Evolutionary conservation across 1,284 basidiomycete genomes (phyloP).

Genomic region (Trichosporon faecale): DNA sequence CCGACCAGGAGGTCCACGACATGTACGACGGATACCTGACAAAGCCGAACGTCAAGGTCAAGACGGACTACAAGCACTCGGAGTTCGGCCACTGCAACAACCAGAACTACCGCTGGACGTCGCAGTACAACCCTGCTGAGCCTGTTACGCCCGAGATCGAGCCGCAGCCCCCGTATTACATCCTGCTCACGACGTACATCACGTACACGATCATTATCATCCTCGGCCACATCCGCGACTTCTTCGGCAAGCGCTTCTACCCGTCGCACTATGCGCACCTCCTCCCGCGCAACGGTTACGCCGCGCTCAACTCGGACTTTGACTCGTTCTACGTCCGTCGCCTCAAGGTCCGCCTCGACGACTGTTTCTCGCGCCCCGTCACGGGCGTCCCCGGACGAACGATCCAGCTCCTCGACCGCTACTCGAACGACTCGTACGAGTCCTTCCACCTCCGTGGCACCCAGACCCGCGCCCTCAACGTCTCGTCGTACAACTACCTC

Average conservation of each 20-base stretch:
- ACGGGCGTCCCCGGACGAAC: slow-evolving; percentile 96
- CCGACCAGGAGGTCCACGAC: slow-evolving; percentile 36
- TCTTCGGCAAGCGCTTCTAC: slow-evolving; percentile 81
- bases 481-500: slow-evolving; percentile 99
- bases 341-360: slow-evolving; percentile 89
- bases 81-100: slow-evolving; percentile 52
- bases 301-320: slow-evolving; percentile 95
- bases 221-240: slow-evolving; percentile 91
- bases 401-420: slow-evolving; percentile 79
- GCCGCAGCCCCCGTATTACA: slow-evolving; percentile 82
- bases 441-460: slow-evolving; percentile 75
- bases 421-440: slow-evolving; percentile 75
- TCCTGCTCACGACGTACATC: slow-evolving; percentile 86
- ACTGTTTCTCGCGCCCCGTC: slow-evolving; percentile 90
- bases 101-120: slow-evolving; percentile 51
- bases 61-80: slow-evolving; percentile 44
- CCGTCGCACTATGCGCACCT: slow-evolving; percentile 73
- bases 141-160: slow-evolving; percentile 58
- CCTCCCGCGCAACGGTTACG: slow-evolving; percentile 81
- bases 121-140: slow-evolving; percentile 51
- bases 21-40: slow-evolving; percentile 46
- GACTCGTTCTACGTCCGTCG: slow-evolving; percentile 99
- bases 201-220: slow-evolving; percentile 84
- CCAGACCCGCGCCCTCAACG: slow-evolving; percentile 85
- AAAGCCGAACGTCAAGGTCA: slow-evolving; percentile 40